Evolutionary conservation across 2,329 filamentous ascomycete species (phyloP).

Genomic region (Aureobasidium sp.): DNA sequence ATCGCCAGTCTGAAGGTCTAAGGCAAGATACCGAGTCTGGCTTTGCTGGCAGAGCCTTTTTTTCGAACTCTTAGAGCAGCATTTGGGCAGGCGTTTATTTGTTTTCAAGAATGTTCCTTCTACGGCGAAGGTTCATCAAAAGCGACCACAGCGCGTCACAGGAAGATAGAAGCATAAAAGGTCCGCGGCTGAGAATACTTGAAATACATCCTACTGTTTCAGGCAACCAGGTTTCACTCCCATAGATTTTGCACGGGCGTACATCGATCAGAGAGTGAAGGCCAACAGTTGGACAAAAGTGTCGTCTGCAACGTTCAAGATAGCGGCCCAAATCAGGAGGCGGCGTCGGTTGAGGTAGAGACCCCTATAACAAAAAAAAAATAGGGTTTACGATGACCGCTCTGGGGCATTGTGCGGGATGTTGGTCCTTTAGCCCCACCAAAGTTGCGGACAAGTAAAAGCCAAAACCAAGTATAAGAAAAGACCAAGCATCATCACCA

Average conservation of each 20-base stretch:
- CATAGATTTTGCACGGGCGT: neutral
- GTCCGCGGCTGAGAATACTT: neutral
- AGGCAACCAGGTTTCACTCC: neutral
- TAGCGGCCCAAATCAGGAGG: too few species aligned
- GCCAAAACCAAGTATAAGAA: neutral
- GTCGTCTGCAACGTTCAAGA: too few species aligned
- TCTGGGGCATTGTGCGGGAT: neutral
- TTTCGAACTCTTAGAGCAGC: neutral
- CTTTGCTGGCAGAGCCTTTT: slow-evolving; percentile 6
- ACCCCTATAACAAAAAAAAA: neutral
- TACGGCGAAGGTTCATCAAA: neutral
- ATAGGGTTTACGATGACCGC: neutral
- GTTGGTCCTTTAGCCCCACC: neutral
- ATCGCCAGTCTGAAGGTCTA: slow-evolving; percentile 18
- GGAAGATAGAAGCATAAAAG: neutral
- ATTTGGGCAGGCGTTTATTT: slow-evolving; percentile 5
- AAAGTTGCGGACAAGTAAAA: neutral
- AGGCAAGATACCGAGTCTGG: neutral
- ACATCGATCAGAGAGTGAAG: too few species aligned
- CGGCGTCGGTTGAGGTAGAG: neutral
- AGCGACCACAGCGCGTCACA: neutral
- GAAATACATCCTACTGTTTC: neutral
- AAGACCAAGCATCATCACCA: neutral
- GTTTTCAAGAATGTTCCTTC: neutral
- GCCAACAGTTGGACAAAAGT: too few species aligned